phyloP scores from a whole-genome alignment of 1,139 yeast genomes.

The Suhomyces kunorum region DNA sequence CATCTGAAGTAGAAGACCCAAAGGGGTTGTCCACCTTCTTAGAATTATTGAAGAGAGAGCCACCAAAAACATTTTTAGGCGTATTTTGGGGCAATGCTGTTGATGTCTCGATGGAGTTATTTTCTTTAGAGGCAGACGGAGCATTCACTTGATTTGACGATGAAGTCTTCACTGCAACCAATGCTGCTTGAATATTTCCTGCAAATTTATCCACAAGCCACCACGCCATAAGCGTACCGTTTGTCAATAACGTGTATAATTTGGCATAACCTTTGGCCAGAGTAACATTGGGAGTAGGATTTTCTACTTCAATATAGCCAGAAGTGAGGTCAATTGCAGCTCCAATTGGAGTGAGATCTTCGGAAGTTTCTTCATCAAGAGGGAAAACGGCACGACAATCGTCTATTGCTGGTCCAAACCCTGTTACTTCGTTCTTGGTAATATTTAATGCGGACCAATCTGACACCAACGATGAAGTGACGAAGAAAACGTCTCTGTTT shows the following conservation, averaged over 20 bases:
- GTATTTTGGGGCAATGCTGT: too few species aligned
- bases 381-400: slow-evolving; percentile 73
- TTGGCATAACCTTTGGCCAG: slow-evolving; percentile 58
- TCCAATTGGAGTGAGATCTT: slow-evolving; percentile 74
- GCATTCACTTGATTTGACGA: too few species aligned
- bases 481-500: slow-evolving; percentile 31
- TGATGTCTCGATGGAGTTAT: too few species aligned
- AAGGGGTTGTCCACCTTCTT: slow-evolving; percentile 7
- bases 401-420: slow-evolving; percentile 57
- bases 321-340: slow-evolving; percentile 59
- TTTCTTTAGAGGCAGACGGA: too few species aligned
- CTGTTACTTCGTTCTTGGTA: slow-evolving; percentile 17
- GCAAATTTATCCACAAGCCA: slow-evolving; percentile 58
- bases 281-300: slow-evolving; percentile 63
- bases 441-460: slow-evolving; percentile 47
- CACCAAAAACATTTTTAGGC: slow-evolving; percentile 1
- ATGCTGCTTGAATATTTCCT: slow-evolving; percentile 32
- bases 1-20: slow-evolving; percentile 9
- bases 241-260: slow-evolving; percentile 59
- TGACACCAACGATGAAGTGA: slow-evolving; percentile 64
- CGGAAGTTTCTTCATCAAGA: slow-evolving; percentile 59
- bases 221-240: slow-evolving; percentile 66
- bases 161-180: not conserved
- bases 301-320: slow-evolving; percentile 36
- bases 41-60: not conserved